These are phyloP conservation scores for Nakazawaea sp. DNA, from an alignment of 805 yeast genomes.

Conservation along the genomic window DNA sequence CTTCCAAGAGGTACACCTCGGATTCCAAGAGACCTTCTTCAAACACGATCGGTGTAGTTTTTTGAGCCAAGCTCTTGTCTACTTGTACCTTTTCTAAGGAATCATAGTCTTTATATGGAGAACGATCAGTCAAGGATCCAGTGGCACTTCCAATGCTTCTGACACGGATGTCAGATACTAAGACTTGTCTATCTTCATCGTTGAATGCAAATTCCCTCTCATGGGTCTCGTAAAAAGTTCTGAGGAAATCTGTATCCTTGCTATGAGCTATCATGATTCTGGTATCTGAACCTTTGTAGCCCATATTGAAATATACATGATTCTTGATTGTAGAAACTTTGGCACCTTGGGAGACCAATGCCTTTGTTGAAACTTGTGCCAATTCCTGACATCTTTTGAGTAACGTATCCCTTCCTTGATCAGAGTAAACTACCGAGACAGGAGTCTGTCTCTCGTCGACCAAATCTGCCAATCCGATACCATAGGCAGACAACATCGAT, in stretches of 20 bases:
- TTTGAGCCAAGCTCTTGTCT: constrained; percentile 2
- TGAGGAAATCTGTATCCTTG: constrained; percentile 15
- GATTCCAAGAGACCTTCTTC: constrained; percentile 19
- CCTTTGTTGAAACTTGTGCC: constrained; percentile 9
- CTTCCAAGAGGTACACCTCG: constrained; percentile 14
- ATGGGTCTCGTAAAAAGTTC: constrained; percentile 20
- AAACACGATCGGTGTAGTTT: constrained; percentile 12
- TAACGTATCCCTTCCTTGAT: constrained; percentile 10
- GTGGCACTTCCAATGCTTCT: constrained; percentile 24
- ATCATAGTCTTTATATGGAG: constrained; percentile 19
- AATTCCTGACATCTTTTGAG: constrained; percentile 14
- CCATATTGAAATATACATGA: constrained; percentile 9
- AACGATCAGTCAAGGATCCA: constrained; percentile 12
- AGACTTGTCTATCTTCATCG: constrained; percentile 18
- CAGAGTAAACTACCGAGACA: constrained; percentile 13
- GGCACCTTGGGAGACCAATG: constrained; percentile 16
- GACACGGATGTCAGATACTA: constrained; percentile 24
- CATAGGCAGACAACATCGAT: constrained; percentile 29
- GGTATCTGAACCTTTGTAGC: constrained; percentile 20
- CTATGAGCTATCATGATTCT: constrained; percentile 21
- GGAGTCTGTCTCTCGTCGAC: constrained; percentile 26
- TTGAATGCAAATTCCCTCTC: constrained; percentile 26
- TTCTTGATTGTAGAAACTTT: constrained; percentile 10
- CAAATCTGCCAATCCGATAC: constrained; percentile 26
- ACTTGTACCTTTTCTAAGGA: constrained; percentile 14